These are phyloP conservation scores for Phytophthora fragariae DNA, from an alignment of 352 stramenopile species.

Conservation along the genomic window DNA sequence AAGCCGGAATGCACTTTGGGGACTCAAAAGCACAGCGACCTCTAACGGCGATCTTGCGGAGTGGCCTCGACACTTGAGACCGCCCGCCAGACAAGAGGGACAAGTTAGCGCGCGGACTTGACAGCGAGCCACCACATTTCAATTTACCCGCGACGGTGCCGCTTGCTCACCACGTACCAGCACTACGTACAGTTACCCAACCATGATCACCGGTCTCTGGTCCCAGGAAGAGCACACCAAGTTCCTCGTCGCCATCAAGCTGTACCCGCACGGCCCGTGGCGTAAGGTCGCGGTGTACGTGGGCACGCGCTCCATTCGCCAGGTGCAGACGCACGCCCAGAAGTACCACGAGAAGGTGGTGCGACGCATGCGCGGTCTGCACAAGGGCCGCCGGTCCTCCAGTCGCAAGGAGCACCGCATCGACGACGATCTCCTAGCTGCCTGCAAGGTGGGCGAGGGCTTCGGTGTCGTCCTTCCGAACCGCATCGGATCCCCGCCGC, in stretches of 20 bases:
- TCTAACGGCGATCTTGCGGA: slow-evolving; percentile 1
- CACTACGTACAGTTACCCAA: slow-evolving; percentile 31
- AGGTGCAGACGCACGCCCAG: slow-evolving; percentile 72
- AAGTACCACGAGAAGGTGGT: slow-evolving; percentile 72
- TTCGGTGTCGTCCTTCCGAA: slow-evolving; percentile 39
- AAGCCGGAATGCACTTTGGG: slow-evolving; percentile 24
- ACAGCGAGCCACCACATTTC: slow-evolving; percentile 22
- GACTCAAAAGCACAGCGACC: slow-evolving; percentile 7
- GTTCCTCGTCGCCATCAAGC: slow-evolving; percentile 61
- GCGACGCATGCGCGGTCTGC: slow-evolving; percentile 53
- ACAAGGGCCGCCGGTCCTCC: slow-evolving; percentile 47
- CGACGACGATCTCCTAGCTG: slow-evolving; percentile 45
- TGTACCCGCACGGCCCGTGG: slow-evolving; percentile 66
- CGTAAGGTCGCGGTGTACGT: slow-evolving; percentile 54
- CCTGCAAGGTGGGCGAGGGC: slow-evolving; percentile 43
- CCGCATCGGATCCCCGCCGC: not conserved
- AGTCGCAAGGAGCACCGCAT: slow-evolving; percentile 51
- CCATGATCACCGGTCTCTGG: slow-evolving; percentile 52
- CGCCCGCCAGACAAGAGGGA: not conserved
- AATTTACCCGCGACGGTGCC: slow-evolving; percentile 21
- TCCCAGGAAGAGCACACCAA: slow-evolving; percentile 67
- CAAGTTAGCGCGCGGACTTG: not conserved
- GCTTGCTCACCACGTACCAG: slow-evolving; percentile 31
- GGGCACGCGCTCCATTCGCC: slow-evolving; percentile 60
- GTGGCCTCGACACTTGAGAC: slow-evolving; percentile 31